phyloP scores from a whole-genome alignment of 2,329 filamentous ascomycete genomes.

The Penicillium sp. region DNA sequence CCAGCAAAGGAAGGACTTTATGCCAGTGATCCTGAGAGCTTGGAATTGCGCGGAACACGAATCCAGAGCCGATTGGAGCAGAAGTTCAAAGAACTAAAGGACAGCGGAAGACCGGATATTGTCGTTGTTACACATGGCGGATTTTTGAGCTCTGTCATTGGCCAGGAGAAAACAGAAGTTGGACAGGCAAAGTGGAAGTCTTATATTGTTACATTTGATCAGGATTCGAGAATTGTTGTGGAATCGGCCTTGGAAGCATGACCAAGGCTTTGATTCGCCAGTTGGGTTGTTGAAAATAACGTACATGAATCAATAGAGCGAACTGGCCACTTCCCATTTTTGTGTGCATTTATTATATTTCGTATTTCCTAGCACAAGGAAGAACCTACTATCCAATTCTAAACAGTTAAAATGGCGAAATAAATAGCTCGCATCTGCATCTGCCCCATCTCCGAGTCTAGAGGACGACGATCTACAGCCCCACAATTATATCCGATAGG shows the following conservation, averaged over 20 bases:
- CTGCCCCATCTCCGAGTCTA: no score
- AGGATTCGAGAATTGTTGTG: not conserved
- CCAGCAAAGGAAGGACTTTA: slow-evolving; percentile 9
- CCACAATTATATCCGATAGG: not conserved
- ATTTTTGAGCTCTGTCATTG: slow-evolving; percentile 8
- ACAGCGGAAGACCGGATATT: slow-evolving; percentile 8
- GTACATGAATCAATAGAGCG: not conserved
- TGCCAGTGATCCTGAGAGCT: not conserved
- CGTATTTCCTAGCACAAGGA: not conserved
- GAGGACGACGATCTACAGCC: no score
- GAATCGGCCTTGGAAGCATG: not conserved
- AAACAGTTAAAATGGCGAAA: not conserved
- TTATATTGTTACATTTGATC: slow-evolving; percentile 7
- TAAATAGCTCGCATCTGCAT: not conserved
- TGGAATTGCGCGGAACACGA: slow-evolving; percentile 1
- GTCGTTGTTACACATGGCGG: slow-evolving; percentile 14
- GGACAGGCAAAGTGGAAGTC: slow-evolving; percentile 2
- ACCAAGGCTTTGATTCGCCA: not conserved
- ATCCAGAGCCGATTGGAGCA: not conserved
- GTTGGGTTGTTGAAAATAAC: not conserved
- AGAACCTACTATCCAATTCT: not conserved
- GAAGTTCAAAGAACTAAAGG: slow-evolving; percentile 4
- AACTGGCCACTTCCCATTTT: no score
- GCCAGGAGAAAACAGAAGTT: not conserved
- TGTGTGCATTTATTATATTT: not conserved